phyloP scores from a whole-genome alignment of 257 asterid genomes.

The Capsicum chinense region DNA sequence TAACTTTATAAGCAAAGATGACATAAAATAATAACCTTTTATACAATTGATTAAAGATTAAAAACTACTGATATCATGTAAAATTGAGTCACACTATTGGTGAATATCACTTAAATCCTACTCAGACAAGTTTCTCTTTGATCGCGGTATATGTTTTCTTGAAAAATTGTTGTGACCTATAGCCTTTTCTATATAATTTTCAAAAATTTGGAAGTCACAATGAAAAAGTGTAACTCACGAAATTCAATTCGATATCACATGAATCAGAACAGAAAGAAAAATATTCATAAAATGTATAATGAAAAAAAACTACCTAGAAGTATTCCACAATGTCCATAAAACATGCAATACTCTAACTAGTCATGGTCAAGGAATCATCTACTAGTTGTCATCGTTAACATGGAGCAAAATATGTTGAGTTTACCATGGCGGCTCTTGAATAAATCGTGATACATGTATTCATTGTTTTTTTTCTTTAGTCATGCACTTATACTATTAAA shows the following conservation, averaged over 20 bases:
- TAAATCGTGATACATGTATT: neutral
- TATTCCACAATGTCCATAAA: neutral
- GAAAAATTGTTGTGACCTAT: too few relatives aligned
- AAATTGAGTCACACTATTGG: neutral
- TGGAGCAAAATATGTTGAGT: neutral
- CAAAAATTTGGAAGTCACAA: neutral
- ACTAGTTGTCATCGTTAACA: neutral
- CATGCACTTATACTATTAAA: neutral
- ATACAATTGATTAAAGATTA: neutral
- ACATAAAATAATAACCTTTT: neutral
- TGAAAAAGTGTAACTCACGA: neutral
- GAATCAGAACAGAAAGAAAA: neutral
- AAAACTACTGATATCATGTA: neutral
- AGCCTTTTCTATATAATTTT: neutral
- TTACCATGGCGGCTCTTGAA: neutral
- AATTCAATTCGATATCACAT: rapidly evolving
- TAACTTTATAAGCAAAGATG: neutral
- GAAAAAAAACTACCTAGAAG: neutral
- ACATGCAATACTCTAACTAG: neutral
- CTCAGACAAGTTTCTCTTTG: neutral
- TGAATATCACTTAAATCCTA: neutral
- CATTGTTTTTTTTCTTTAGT: neutral
- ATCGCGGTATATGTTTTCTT: too few relatives aligned
- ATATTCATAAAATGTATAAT: neutral
- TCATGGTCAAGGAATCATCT: neutral